Evolutionary conservation across 441 rosid species (phyloP).

Genomic region (Pelargonium fulgidum): DNA sequence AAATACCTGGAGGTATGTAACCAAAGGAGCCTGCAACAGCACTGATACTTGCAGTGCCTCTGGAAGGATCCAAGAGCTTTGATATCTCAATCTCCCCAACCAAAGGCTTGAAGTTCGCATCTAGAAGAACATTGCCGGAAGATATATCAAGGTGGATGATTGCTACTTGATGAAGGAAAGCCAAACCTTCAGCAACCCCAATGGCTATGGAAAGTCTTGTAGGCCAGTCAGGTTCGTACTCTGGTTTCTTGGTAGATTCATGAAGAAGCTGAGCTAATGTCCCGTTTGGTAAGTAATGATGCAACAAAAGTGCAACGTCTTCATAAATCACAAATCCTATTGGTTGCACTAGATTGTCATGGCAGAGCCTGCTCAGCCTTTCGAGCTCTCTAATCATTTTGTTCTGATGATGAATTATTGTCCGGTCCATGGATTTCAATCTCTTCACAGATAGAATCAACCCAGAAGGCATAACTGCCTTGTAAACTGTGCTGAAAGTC

Average conservation of each 20-base stretch:
- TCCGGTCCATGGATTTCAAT: slow-evolving; percentile 75
- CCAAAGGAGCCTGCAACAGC: slow-evolving; percentile 98
- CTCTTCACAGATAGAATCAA: slow-evolving; percentile 65
- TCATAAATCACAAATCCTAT: slow-evolving; percentile 86
- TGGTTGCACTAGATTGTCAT: slow-evolving; percentile 68
- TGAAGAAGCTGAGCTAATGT: slow-evolving; percentile 73
- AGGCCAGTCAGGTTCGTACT: slow-evolving; percentile 90
- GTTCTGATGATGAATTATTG: slow-evolving; percentile 75
- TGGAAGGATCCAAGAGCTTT: slow-evolving; percentile 82
- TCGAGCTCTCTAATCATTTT: slow-evolving; percentile 95
- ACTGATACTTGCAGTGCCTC: slow-evolving; percentile 94
- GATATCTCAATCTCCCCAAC: slow-evolving; percentile 95
- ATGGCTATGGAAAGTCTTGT: slow-evolving; percentile 69
- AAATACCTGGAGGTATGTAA: slow-evolving; percentile 87
- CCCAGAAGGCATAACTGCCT: slow-evolving; percentile 90
- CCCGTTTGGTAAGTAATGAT: slow-evolving; percentile 72
- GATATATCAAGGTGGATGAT: slow-evolving; percentile 91
- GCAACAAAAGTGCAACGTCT: slow-evolving; percentile 85
- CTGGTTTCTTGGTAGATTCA: slow-evolving; percentile 50
- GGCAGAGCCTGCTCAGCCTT: slow-evolving; percentile 81
- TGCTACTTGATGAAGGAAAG: slow-evolving; percentile 86
- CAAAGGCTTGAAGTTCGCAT: slow-evolving; percentile 61
- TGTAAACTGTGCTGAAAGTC: slow-evolving; percentile 80
- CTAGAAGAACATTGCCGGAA: slow-evolving; percentile 70
- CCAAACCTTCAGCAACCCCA: slow-evolving; percentile 88